Evolutionary conservation across 23 red algal species (phyloP).

Genomic region (Gracilaria domingensis): DNA sequence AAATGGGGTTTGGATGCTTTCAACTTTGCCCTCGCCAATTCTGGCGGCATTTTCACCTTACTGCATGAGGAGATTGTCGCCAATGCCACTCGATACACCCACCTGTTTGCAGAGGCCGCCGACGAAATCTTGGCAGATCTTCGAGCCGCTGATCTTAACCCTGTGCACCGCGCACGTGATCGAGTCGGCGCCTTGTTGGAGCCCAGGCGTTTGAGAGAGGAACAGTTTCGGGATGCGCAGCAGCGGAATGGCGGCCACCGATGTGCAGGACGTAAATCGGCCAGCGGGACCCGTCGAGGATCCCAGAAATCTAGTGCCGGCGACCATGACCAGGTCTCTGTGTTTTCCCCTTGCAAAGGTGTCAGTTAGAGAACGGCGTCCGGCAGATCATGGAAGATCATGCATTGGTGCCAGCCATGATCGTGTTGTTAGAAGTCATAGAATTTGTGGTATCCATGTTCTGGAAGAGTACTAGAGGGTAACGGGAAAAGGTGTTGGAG

Average conservation of each 20-base stretch:
- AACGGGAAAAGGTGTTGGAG: no score
- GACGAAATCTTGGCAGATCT: constrained; percentile 82
- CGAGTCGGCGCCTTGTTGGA: constrained; percentile 74
- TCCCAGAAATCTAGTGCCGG: constrained; percentile 79
- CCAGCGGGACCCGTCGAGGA: constrained; percentile 70
- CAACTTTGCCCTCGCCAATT: constrained; percentile 33
- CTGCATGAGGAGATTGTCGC: constrained; percentile 71
- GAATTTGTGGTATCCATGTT: no score
- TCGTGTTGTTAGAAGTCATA: no score
- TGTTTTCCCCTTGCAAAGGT: no score
- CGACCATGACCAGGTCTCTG: constrained; percentile 67
- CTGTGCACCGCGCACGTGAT: constrained; percentile 27
- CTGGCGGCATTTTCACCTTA: constrained; percentile 50
- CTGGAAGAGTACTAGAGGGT: no score
- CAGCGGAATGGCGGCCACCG: background rate
- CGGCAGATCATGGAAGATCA: constrained; percentile 77
- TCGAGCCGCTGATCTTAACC: constrained; percentile 30
- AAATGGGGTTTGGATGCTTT: constrained; percentile 60
- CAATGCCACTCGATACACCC: constrained; percentile 86
- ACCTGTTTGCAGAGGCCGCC: constrained; percentile 91
- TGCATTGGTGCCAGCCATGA: no score
- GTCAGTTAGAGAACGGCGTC: no score
- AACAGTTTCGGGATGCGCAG: constrained; percentile 67
- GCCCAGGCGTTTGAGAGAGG: constrained; percentile 73
- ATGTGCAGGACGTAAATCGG: constrained; percentile 44